Conservation (phyloP, 1,284 basidiomycete genomes). For the Bondarzewia mesenterica region DNA sequence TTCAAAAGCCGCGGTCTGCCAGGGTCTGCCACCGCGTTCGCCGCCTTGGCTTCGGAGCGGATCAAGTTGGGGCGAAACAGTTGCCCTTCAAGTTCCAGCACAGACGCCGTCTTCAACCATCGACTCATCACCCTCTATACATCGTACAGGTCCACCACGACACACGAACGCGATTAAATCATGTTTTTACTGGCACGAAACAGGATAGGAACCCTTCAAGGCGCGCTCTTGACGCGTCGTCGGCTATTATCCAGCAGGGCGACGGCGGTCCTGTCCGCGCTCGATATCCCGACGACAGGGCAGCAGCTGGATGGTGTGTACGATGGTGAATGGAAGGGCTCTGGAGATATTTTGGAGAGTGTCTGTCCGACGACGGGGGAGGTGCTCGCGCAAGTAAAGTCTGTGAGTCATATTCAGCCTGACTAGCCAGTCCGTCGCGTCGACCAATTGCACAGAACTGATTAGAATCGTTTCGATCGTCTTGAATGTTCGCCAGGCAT, state of each 20-base stretch:
- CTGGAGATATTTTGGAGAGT: slow-evolving; percentile 60
- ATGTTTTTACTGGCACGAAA: background rate
- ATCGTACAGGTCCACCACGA: too few relatives aligned
- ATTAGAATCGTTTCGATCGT: too few relatives aligned
- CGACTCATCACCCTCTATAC: too few relatives aligned
- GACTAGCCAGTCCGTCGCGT: too few relatives aligned
- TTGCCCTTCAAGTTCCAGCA: too few relatives aligned
- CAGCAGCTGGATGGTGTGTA: slow-evolving; percentile 64
- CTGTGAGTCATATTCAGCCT: slow-evolving; percentile 38
- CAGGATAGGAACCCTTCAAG: background rate
- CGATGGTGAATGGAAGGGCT: slow-evolving; percentile 72
- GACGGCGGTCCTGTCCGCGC: slow-evolving; percentile 49
- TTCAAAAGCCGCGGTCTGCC: too few relatives aligned
- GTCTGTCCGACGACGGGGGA: slow-evolving; percentile 75
- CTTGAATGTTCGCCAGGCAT: slow-evolving; percentile 53
- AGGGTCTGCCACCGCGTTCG: too few relatives aligned
- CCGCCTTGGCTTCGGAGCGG: too few relatives aligned
- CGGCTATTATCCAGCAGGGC: slow-evolving; percentile 61
- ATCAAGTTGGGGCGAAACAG: too few relatives aligned
- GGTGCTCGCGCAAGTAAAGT: slow-evolving; percentile 57
- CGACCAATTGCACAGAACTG: too few relatives aligned
- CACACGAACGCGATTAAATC: too few relatives aligned
- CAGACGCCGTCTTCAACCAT: too few relatives aligned
- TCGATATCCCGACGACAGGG: slow-evolving; percentile 47
- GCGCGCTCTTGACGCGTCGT: background rate